A percentile compares a stretch with the other conserved stretches of the same genome.
Evolutionary conservation across 140 eudicot genomes (phyloP).

Genomic region (Senecio squalidus): DNA sequence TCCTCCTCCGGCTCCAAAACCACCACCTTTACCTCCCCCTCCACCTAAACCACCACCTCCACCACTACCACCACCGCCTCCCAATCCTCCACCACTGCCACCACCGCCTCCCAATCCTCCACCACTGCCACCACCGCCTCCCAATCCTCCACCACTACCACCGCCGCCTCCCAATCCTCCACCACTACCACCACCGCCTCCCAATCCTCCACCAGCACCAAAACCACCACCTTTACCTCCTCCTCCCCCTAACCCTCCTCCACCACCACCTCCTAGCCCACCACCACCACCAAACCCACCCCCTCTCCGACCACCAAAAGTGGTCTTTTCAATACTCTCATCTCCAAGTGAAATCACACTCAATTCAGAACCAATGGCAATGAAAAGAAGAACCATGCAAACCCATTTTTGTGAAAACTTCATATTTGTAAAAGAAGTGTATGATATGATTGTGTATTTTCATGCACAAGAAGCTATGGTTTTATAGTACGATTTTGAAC

Average conservation of each 20-base stretch:
- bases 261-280: slow-evolving; percentile 23
- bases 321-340: slow-evolving; percentile 19
- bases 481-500: slow-evolving; percentile 10
- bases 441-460: slow-evolving; percentile 2
- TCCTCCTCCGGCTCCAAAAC: too few relatives aligned
- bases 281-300: slow-evolving; percentile 29
- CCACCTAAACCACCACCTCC: too few relatives aligned
- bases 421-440: slow-evolving; percentile 14
- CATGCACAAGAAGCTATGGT: slow-evolving; percentile 12
- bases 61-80: too few relatives aligned
- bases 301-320: slow-evolving; percentile 33
- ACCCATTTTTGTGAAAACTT: slow-evolving; percentile 40
- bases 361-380: slow-evolving; percentile 37
- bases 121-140: too few relatives aligned
- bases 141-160: slow-evolving; percentile 6
- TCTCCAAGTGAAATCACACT: slow-evolving; percentile 35
- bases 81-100: too few relatives aligned
- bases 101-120: too few relatives aligned
- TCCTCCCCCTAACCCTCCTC: slow-evolving; percentile 16
- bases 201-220: slow-evolving; percentile 25
- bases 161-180: slow-evolving; percentile 13
- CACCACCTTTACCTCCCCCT: too few relatives aligned
- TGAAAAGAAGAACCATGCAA: slow-evolving; percentile 24
- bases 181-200: slow-evolving; percentile 5
- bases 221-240: slow-evolving; percentile 23